Evolutionary conservation across 768 basidiomycete species (phyloP).

Genomic region (Pulveroboletus sp.): DNA sequence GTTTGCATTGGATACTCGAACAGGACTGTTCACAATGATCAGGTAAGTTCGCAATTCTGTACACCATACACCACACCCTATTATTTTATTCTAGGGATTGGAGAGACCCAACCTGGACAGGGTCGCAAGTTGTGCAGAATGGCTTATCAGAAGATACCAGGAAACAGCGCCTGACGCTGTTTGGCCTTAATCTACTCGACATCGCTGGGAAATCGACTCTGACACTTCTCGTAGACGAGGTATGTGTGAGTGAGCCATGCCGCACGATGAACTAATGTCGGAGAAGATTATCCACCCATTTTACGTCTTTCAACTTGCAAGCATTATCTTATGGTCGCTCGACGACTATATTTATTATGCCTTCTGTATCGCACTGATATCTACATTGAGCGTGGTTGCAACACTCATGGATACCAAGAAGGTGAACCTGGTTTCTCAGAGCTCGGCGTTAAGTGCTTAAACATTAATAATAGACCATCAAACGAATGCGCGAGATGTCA

Average conservation of each 20-base stretch:
- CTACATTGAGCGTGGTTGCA: conserved; percentile 72
- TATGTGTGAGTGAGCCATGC: conserved; percentile 30
- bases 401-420: conserved; percentile 91
- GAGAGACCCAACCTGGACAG: conserved; percentile 76
- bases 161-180: conserved; percentile 65
- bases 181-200: conserved; percentile 84
- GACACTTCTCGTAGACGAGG: conserved; percentile 84
- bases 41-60: conserved; percentile 43
- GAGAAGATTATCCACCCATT: conserved; percentile 89
- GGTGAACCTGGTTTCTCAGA: conserved; percentile 38
- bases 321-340: conserved; percentile 88
- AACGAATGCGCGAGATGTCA: conserved; percentile 95
- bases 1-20: conserved; percentile 81
- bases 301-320: conserved; percentile 97
- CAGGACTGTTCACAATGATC: conserved; percentile 76
- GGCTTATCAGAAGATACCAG: conserved; percentile 56
- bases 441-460: conserved; percentile 1
- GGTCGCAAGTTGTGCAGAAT: conserved; percentile 52
- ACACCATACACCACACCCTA: background rate
- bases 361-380: conserved; percentile 93
- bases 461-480: conserved; percentile 59
- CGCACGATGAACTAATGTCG: conserved; percentile 1
- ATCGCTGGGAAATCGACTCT: conserved; percentile 81
- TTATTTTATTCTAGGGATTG: conserved; percentile 60
- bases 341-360: conserved; percentile 98